These are phyloP conservation scores for Shiraia bambusicola DNA, from an alignment of 2,329 filamentous ascomycete genomes.

Conservation along the genomic window DNA sequence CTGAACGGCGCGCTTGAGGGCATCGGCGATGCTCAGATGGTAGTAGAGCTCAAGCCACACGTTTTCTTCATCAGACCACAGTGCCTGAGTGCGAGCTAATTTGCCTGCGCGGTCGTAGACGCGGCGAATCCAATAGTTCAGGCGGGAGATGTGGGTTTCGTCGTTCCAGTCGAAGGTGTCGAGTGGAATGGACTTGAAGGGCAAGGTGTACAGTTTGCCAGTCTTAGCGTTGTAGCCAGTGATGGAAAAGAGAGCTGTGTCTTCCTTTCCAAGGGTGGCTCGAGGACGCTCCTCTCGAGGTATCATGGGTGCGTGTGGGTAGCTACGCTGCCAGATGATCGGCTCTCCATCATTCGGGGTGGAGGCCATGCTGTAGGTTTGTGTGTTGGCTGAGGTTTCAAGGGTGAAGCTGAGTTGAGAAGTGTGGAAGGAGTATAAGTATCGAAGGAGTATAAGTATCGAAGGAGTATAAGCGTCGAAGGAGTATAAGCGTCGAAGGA, in stretches of 20 bases:
- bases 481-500: no score
- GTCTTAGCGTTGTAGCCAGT: constrained; percentile 12
- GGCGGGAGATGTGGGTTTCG: constrained; percentile 17
- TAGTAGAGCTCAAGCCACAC: constrained; percentile 22
- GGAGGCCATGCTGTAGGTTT: no score
- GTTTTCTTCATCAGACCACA: constrained; percentile 21
- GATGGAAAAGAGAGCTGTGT: constrained; percentile 16
- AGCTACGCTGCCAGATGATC: no score
- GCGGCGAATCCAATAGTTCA: constrained; percentile 28
- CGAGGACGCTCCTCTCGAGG: constrained; percentile 11
- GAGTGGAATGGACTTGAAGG: constrained; percentile 20
- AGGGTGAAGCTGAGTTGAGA: no score
- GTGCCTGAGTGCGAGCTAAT: constrained; percentile 12
- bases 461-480: no score
- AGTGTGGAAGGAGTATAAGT: no score
- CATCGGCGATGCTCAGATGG: constrained; percentile 17
- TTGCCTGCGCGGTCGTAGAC: constrained; percentile 25
- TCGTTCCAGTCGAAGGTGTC: constrained; percentile 22
- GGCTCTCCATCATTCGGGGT: no score
- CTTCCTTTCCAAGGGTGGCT: constrained; percentile 9
- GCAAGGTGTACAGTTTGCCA: constrained; percentile 10
- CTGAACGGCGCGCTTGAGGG: constrained; percentile 9
- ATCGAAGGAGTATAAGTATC: no score
- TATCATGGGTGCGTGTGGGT: constrained; percentile 2
- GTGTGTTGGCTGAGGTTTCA: no score